Conservation (phyloP, 139 green algal genomes). For the Coccomyxa sp. region DNA sequence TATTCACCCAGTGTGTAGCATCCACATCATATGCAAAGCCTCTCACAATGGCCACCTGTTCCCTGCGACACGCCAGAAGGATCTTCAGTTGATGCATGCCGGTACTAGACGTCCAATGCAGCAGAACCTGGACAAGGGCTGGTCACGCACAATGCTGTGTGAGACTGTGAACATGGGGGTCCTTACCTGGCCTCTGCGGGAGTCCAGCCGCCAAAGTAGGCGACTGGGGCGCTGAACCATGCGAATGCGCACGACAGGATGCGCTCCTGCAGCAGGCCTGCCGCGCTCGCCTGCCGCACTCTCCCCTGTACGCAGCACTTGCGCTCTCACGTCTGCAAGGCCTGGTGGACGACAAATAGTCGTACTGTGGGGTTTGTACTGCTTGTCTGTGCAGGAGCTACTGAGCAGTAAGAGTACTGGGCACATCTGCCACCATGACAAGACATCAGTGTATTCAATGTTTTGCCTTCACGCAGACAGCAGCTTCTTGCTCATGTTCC, state of each 20-base stretch:
- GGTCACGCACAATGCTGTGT: neutral
- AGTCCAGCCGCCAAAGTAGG: slow-evolving; percentile 29
- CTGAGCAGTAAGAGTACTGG: too few relatives aligned
- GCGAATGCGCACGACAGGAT: slow-evolving; percentile 27
- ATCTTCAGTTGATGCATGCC: neutral
- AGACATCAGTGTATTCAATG: too few relatives aligned
- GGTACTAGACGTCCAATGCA: neutral
- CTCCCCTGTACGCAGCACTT: neutral
- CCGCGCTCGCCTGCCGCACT: neutral
- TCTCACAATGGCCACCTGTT: slow-evolving; percentile 17
- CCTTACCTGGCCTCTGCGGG: slow-evolving; percentile 13
- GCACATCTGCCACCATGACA: neutral
- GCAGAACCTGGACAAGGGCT: neutral
- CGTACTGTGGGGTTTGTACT: neutral
- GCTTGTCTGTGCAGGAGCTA: too few relatives aligned
- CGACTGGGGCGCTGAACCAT: slow-evolving; percentile 22
- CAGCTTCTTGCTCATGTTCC: neutral
- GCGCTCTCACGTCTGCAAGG: neutral
- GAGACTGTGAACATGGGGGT: neutral
- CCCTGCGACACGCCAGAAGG: slow-evolving; percentile 7
- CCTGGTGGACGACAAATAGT: neutral
- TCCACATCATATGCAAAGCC: slow-evolving; percentile 21
- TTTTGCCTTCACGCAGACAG: neutral
- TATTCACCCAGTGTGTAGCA: neutral
- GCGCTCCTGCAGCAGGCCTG: slow-evolving; percentile 23